Evolutionary conservation across 2,329 filamentous ascomycete species (phyloP).

Genomic region (Madurella mycetomatis): DNA sequence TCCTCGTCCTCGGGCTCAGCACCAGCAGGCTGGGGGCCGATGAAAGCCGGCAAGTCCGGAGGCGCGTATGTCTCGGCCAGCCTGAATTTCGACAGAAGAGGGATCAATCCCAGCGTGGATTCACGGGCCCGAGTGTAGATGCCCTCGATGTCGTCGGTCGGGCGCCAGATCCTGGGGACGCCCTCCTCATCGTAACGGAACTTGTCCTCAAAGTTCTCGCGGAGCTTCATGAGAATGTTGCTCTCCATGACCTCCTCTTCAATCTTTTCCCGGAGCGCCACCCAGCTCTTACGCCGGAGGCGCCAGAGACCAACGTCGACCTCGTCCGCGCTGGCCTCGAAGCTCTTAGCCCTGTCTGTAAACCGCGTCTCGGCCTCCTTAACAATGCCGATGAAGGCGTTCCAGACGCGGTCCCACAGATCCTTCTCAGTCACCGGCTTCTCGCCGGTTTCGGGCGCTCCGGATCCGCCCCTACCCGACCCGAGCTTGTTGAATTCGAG

Average conservation of each 20-base stretch:
- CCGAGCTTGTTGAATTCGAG: slow-evolving; percentile 96
- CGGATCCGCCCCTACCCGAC: slow-evolving; percentile 76
- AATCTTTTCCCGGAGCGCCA: slow-evolving; percentile 80
- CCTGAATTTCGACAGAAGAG: slow-evolving; percentile 79
- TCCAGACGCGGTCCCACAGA: slow-evolving; percentile 96
- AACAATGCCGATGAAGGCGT: slow-evolving; percentile 75
- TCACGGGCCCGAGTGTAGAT: slow-evolving; percentile 89
- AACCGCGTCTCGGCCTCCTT: slow-evolving; percentile 82
- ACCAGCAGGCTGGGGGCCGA: slow-evolving; percentile 71
- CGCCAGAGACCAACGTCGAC: slow-evolving; percentile 91
- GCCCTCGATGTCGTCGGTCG: slow-evolving; percentile 94
- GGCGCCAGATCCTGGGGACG: slow-evolving; percentile 93
- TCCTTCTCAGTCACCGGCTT: slow-evolving; percentile 72
- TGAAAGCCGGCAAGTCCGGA: slow-evolving; percentile 79
- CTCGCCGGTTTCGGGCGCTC: slow-evolving; percentile 72
- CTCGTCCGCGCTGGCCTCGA: slow-evolving; percentile 87
- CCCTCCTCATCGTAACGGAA: slow-evolving; percentile 96
- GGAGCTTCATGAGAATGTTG: slow-evolving; percentile 88
- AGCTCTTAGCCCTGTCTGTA: slow-evolving; percentile 82
- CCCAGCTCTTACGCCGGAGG: slow-evolving; percentile 90
- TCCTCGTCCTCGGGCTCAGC: slow-evolving; percentile 83
- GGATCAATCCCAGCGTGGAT: slow-evolving; percentile 85
- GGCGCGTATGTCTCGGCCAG: slow-evolving; percentile 68
- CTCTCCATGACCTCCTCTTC: slow-evolving; percentile 98
- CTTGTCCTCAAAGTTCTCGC: slow-evolving; percentile 98